Evolutionary conservation across 1,284 basidiomycete species (phyloP).

Genomic region (Cryptococcus sp.): DNA sequence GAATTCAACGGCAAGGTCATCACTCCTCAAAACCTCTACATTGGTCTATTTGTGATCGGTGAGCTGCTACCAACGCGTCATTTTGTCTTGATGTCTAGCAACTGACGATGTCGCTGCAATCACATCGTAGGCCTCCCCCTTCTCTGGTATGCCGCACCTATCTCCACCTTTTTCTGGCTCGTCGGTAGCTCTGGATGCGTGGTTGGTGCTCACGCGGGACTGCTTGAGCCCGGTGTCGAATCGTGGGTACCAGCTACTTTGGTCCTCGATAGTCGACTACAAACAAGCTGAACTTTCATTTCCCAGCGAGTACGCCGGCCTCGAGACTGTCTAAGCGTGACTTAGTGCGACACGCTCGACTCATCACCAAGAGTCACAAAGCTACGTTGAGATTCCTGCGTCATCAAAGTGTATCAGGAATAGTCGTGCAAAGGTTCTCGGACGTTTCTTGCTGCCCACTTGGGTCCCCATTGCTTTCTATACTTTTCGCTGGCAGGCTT

Average conservation of each 20-base stretch:
- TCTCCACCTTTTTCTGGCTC: slow-evolving; percentile 54
- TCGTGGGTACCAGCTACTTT: slow-evolving; percentile 26
- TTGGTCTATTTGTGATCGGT: slow-evolving; percentile 56
- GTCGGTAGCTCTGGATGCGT: slow-evolving; percentile 53
- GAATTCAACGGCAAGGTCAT: slow-evolving; percentile 57
- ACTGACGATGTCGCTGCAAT: slow-evolving; percentile 2
- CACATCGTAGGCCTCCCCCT: slow-evolving; percentile 46
- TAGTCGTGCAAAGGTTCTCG: too few relatives aligned
- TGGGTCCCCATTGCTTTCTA: too few relatives aligned
- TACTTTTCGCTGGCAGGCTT: too few relatives aligned
- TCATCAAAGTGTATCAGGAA: too few relatives aligned
- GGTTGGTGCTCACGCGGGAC: slow-evolving; percentile 58
- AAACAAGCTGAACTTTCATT: background rate
- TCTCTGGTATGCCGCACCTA: slow-evolving; percentile 52
- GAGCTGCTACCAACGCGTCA: slow-evolving; percentile 10
- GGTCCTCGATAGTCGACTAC: background rate
- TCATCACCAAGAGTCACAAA: too few relatives aligned
- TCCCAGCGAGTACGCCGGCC: slow-evolving; percentile 38
- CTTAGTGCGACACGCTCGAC: too few relatives aligned
- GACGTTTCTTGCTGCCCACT: too few relatives aligned
- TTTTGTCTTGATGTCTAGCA: slow-evolving; percentile 5
- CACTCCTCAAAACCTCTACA: slow-evolving; percentile 65
- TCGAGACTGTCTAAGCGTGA: slow-evolving; percentile 40
- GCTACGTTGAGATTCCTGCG: too few relatives aligned
- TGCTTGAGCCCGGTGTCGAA: slow-evolving; percentile 61